phyloP scores from a whole-genome alignment of 306 rosid species.

The Quercus bicolor region DNA sequence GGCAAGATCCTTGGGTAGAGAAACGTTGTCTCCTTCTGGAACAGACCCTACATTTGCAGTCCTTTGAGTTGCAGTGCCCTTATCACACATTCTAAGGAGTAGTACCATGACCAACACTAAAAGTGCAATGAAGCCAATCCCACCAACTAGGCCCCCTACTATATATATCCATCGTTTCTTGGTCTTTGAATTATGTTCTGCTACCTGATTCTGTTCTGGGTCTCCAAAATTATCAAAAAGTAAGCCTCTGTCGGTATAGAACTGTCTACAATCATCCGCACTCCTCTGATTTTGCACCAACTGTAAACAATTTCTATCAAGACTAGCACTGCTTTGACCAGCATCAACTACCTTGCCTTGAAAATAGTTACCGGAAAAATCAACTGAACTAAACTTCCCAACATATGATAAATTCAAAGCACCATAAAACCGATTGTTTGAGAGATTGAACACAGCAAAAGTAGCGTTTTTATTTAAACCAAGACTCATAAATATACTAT shows the following conservation, averaged over 20 bases:
- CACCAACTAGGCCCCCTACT: slow-evolving; percentile 75
- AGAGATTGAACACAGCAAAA: slow-evolving; percentile 48
- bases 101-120: slow-evolving; percentile 46
- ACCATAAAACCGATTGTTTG: slow-evolving; percentile 73
- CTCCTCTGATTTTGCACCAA: slow-evolving; percentile 47
- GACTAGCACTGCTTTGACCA: slow-evolving; percentile 33
- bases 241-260: slow-evolving; percentile 43
- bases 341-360: slow-evolving; percentile 42
- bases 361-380: slow-evolving; percentile 76
- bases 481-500: slow-evolving; percentile 35
- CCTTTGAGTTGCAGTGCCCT: slow-evolving; percentile 31
- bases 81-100: slow-evolving; percentile 38
- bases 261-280: slow-evolving; percentile 46
- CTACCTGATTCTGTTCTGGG: slow-evolving; percentile 9
- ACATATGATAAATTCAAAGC: slow-evolving; percentile 30
- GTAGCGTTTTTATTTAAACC: slow-evolving; percentile 24
- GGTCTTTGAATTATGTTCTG: slow-evolving; percentile 19
- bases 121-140: slow-evolving; percentile 59
- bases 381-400: slow-evolving; percentile 32
- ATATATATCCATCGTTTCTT: slow-evolving; percentile 50
- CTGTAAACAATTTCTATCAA: slow-evolving; percentile 63
- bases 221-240: slow-evolving; percentile 32
- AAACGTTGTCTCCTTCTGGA: slow-evolving; percentile 42
- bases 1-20: slow-evolving; percentile 44
- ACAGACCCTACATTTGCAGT: slow-evolving; percentile 49